Base-by-base conservation (phyloP, 2,329 filamentous ascomycete species). In the Colletotrichum simmondsii region DNA sequence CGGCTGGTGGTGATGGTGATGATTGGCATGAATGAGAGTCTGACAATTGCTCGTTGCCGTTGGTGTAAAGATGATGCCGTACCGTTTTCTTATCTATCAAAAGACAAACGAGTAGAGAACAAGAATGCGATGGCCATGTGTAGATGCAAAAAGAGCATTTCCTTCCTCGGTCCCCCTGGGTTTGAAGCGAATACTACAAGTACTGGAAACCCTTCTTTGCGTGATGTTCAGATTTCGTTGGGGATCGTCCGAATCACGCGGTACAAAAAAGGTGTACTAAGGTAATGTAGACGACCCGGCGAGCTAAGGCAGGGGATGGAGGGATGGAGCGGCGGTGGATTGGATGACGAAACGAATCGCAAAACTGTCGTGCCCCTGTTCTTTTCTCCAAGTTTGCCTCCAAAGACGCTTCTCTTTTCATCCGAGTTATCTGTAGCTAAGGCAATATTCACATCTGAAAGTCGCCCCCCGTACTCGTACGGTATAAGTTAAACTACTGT, bases 211-310 rank as follows among this genome's bases (percentile, higher is more conserved):
- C 42, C 42, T 49, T 49, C 37, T 65, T 57, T 19, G 12, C 8
- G 52, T 65, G 22, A 46, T 65, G 32, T 65, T 22, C 7, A 49
- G 42, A 35, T 46, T 65, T 65, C 37, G 62, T 65, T 65, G 52
- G 56, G 42, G 52, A 42, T 46, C 16, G 4, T 28, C 32, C 10
- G 24, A 46, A 56, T 42, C 53, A 30, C 32, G 52, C 32, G 62
- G 53, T 56, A 57, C 62, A 57, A 22, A 49, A 37, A 30, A 12
- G 11, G 11, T 35, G 32, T 12, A 12, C 32, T 35, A 12, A 35
- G 11, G 11, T 35, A 11, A 16, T 16, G 62, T 30, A 57, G 32
- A 16, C 26, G 14, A 46, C 12, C 53, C 10, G 53, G 53, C 26
- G 52, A 30, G 24, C 32, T 35, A 35, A 65, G 61, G 52, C 30